These are phyloP conservation scores for Pythium monospermum DNA, from an alignment of 352 stramenopile genomes.

Conservation along the genomic window DNA sequence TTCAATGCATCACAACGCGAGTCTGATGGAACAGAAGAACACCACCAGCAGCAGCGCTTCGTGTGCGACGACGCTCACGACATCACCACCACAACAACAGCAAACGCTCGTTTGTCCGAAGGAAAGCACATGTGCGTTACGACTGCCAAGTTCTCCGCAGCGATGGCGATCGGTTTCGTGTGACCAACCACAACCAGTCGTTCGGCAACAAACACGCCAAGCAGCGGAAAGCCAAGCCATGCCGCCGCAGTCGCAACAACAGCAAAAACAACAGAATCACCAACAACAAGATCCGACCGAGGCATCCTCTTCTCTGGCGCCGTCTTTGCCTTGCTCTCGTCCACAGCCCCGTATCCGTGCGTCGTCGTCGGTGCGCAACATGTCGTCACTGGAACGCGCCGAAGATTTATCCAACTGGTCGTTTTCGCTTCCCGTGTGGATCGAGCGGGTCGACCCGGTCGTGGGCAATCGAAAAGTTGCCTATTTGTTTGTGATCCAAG, in stretches of 20 bases:
- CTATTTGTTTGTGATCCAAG: slow-evolving; percentile 57
- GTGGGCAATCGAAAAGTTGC: slow-evolving; percentile 57
- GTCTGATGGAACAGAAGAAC: background rate
- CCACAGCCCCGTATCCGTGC: slow-evolving; percentile 16
- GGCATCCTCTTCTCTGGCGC: too few species aligned
- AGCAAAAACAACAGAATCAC: background rate
- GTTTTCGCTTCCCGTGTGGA: slow-evolving; percentile 63
- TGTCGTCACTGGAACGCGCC: slow-evolving; percentile 21
- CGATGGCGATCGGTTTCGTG: slow-evolving; percentile 23
- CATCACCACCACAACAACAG: background rate
- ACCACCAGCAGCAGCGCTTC: background rate
- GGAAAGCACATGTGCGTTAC: background rate
- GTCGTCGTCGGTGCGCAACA: slow-evolving; percentile 19
- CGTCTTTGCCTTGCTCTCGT: too few species aligned
- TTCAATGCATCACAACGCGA: slow-evolving; percentile 29
- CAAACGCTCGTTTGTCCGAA: background rate
- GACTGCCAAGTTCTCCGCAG: slow-evolving; percentile 4
- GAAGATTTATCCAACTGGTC: slow-evolving; percentile 30
- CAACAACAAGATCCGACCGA: background rate
- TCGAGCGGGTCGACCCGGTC: slow-evolving; percentile 58
- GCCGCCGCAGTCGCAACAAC: background rate
- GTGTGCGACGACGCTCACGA: too few species aligned
- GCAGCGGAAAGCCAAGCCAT: too few species aligned
- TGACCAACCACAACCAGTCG: slow-evolving; percentile 16
- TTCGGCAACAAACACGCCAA: slow-evolving; percentile 12